phyloP scores from a whole-genome alignment of 2,329 filamentous ascomycete genomes.

The Ceratocystis lukuohia region DNA sequence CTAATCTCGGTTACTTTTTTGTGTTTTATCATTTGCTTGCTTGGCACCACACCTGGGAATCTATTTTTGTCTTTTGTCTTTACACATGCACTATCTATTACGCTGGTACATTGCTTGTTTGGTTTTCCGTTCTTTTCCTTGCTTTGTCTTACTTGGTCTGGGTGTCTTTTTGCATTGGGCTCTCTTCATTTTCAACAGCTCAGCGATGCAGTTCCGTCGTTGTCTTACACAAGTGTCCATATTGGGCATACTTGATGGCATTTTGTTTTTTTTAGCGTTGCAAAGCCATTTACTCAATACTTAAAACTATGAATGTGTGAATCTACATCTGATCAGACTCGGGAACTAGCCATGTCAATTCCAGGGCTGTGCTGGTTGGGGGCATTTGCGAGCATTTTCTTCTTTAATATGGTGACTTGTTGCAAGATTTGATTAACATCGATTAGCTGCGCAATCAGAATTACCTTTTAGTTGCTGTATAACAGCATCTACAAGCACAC shows the following conservation, averaged over 20 bases:
- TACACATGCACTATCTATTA: not conserved
- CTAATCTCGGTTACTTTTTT: not conserved
- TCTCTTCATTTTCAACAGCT: not conserved
- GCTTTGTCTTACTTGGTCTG: not conserved
- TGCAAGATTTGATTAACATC: not conserved
- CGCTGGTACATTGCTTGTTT: not conserved
- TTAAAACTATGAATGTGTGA: not conserved
- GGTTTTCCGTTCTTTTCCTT: not conserved
- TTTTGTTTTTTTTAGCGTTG: not conserved
- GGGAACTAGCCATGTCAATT: no score
- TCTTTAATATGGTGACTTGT: not conserved
- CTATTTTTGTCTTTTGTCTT: not conserved
- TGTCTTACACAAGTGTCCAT: not conserved
- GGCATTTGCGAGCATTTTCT: no score
- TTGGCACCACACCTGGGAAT: not conserved
- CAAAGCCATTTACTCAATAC: not conserved
- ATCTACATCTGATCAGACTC: no score
- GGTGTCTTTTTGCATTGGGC: not conserved
- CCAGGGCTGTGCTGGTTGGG: no score
- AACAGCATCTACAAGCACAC: not conserved
- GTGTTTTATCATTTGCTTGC: not conserved
- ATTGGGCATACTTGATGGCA: not conserved
- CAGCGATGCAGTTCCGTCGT: not conserved
- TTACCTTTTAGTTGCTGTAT: not conserved
- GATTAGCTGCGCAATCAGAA: not conserved